Evolutionary conservation across 1,139 yeast species (phyloP), one percentile per base, ranked within the genome.

Genomic region (Geotrichum carabidarum): DNA sequence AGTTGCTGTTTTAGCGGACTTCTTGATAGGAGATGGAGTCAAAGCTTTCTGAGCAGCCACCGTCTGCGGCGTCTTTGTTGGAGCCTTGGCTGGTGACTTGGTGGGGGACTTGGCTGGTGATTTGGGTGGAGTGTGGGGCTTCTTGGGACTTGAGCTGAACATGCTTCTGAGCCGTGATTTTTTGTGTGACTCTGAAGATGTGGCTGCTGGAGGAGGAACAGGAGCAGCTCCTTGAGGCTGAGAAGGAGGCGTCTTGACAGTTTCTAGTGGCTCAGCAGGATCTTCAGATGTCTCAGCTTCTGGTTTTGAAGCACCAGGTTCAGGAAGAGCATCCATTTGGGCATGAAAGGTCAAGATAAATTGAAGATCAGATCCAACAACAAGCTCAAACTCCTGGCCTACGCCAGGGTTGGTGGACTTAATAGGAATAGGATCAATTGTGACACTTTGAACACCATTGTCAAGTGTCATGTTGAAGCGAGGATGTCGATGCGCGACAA

Each of bases 371-470:
- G 78, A 80, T 2, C 81, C 80, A 14, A 86, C 89, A 8, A 86
- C 77, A 37, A 89, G 72, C 65, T 90, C 97, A 68, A 90, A 90
- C 65, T 93, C 98, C 64, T 87, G 88, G 54, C 81, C 80, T 51
- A 91, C 76, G 8, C 69, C 50, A 79, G 75, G 46, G 71, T 51
- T 49, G 15, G 59, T 71, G 11, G 72, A 65, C 6, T 72, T 70
- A 56, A 88, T 66, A 8, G 73, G 70, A 62, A 82, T 77, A 64
- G 80, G 80, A 36, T 87, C 83, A 0, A 96, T 90, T 43, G 84
- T 81, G 48, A 90, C 82, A 58, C 91, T 81, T 67, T 93, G 96
- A 36, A 84, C 82, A 2, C 97, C 96, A 68, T 93, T 93, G 67
- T 93, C 99, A 59, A 93, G 74, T 4, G 87, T 81, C 41, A 90